phyloP scores from a whole-genome alignment of 306 rosid genomes.

The Vicia villosa region DNA sequence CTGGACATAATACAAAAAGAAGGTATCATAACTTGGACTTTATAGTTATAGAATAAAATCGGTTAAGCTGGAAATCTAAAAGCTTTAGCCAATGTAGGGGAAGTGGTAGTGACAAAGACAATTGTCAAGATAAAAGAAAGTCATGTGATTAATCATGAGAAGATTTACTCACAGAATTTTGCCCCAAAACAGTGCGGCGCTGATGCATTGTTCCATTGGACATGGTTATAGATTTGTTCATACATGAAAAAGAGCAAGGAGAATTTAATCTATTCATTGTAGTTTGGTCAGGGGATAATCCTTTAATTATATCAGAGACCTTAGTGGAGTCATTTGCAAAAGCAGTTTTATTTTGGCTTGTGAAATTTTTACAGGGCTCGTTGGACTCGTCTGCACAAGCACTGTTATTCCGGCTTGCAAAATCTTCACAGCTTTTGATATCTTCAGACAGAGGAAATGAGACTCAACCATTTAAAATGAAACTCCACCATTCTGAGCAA shows the following conservation, averaged over 20 bases:
- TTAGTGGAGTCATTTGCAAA: background rate
- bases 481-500: no score
- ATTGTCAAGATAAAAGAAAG: background rate
- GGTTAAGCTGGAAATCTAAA: background rate
- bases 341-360: background rate
- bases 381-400: conserved; percentile 38
- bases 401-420: conserved; percentile 32
- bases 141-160: background rate
- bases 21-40: no score
- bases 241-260: background rate
- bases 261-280: background rate
- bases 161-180: no score
- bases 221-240: background rate
- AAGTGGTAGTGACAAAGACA: background rate
- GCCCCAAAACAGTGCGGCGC: background rate
- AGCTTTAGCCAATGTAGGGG: background rate
- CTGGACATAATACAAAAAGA: no score
- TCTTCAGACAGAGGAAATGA: conserved; percentile 40
- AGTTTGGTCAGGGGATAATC: background rate
- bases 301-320: background rate
- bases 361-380: conserved; percentile 32
- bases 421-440: conserved; percentile 39
- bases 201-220: background rate
- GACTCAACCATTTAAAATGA: no score
- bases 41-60: no score